Conservation (phyloP, 345 rosid species). For the Linum trigynum region DNA sequence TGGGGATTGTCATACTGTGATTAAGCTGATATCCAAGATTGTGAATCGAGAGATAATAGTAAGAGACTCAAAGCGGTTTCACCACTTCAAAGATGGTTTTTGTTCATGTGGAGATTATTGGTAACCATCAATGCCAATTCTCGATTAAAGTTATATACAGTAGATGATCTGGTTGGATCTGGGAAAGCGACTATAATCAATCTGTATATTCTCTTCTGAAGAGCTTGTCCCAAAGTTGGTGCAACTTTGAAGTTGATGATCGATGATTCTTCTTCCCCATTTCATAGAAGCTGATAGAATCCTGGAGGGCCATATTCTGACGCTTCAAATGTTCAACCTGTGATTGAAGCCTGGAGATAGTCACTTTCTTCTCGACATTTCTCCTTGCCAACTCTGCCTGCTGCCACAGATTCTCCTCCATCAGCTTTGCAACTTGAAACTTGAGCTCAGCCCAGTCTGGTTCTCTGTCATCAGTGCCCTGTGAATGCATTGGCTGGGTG, state of each 20-base stretch:
- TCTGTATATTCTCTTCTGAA: conserved; percentile 21
- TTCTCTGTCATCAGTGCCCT: conserved; percentile 8
- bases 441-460: conserved; percentile 23
- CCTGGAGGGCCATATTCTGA: conserved; percentile 31
- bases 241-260: conserved; percentile 17
- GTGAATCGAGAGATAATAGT: conserved; percentile 58
- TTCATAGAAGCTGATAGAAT: conserved; percentile 13
- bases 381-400: conserved; percentile 39
- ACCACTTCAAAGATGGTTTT: conserved; percentile 62
- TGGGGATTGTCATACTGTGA: conserved; percentile 64
- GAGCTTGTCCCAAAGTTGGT: conserved; percentile 20
- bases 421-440: conserved; percentile 28
- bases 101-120: conserved; percentile 87
- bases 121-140: conserved; percentile 23
- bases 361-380: conserved; percentile 36
- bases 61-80: conserved; percentile 81
- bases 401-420: conserved; percentile 37
- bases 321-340: conserved; percentile 27
- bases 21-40: conserved; percentile 57
- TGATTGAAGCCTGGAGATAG: conserved; percentile 23
- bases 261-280: conserved; percentile 18
- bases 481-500: conserved; percentile 1
- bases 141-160: too few species aligned
- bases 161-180: neutral
- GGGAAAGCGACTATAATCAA: neutral